Conservation (phyloP, 108 stramenopile species). For the Fragilaria crotonensis region DNA sequence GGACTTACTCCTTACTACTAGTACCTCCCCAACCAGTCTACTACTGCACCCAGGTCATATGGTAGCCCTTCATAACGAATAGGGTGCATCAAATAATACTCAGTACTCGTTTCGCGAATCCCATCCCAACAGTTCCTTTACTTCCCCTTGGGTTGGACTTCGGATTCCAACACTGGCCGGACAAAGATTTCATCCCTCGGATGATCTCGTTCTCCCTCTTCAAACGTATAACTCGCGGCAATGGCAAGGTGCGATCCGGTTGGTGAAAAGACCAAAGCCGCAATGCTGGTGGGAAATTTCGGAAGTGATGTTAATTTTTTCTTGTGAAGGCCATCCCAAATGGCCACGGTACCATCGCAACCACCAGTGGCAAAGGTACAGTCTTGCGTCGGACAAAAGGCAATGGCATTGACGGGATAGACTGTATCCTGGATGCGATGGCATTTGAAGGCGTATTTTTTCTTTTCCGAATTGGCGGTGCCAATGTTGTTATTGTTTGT, state of each 20-base stretch:
- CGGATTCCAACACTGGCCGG: conserved; percentile 59
- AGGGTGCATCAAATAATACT: too few relatives aligned
- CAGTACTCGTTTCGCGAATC: too few relatives aligned
- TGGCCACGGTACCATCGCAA: conserved; percentile 84
- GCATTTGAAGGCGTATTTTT: conserved; percentile 96
- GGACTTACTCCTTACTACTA: too few relatives aligned
- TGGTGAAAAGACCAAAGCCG: conserved; percentile 77
- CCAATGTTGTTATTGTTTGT: conserved; percentile 3
- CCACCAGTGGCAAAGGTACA: conserved; percentile 92
- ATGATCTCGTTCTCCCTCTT: conserved; percentile 95
- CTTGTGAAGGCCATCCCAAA: conserved; percentile 88
- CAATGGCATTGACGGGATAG: conserved; percentile 96
- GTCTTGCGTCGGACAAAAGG: conserved; percentile 74
- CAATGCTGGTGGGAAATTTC: conserved; percentile 77
- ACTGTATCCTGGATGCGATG: conserved; percentile 87
- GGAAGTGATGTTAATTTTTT: conserved; percentile 73
- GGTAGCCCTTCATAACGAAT: too few relatives aligned
- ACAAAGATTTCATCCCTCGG: conserved; percentile 85
- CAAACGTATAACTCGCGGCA: conserved; percentile 92
- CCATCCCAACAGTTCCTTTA: too few relatives aligned
- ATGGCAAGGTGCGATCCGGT: conserved; percentile 85
- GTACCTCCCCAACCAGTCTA: too few relatives aligned
- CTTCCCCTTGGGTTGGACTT: conserved; percentile 44
- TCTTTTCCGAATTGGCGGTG: conserved; percentile 18
- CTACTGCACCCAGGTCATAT: too few relatives aligned